Base-by-base conservation (phyloP, 352 stramenopile species). In the Pythium chondricola region DNA sequence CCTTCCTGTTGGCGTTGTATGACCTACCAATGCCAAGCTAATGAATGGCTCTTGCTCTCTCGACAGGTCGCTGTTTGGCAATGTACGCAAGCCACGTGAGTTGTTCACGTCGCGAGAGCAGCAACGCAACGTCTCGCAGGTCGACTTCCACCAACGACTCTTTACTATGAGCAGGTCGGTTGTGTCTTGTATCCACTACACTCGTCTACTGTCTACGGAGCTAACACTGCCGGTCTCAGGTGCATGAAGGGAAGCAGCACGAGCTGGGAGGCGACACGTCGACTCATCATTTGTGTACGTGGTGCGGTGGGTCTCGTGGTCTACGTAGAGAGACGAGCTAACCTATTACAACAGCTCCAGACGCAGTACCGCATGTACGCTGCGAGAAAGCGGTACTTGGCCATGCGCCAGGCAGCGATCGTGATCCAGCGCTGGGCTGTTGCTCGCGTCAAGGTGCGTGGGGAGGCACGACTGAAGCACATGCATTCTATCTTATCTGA, bases 61-160 rank as follows among this genome's bases (percentile, higher is more conserved):
- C 11, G 13, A 18, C 31, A 92, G 76, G 42, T 41, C 69, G 13
- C 48, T 92, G 14, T 89, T 88, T 33, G 81, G 81, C 1, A 87
- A 68, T n/a, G 66, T 88, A 2, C 65, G 81, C 16, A 87, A 83
- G 17, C 75, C 81, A n/a, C 75, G 78, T 3, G 78, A 88, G 38
- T 47, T 92, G 4, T 90, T 79, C 31, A 71, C 71, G 2, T 76
- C 80, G 14, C 55, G 73, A 2, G 80, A 91, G 45, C 74, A 91
- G 39, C 79, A 87, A 25, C 74, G 80, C 3, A 87, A 88, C 27
- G 66, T 86, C 6, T 80, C 71, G 14, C 74, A 77, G 44, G 66
- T 88, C 21, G 80, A 84, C 43, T 78, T 92, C 20, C 73, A 89
- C n/a, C 76, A 85, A 33, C 67, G 65, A 37, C 70, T 88, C 16